Evolutionary conservation across 202 grass and related monocot genomes (phyloP).

Genomic region (Panicum hallii): DNA sequence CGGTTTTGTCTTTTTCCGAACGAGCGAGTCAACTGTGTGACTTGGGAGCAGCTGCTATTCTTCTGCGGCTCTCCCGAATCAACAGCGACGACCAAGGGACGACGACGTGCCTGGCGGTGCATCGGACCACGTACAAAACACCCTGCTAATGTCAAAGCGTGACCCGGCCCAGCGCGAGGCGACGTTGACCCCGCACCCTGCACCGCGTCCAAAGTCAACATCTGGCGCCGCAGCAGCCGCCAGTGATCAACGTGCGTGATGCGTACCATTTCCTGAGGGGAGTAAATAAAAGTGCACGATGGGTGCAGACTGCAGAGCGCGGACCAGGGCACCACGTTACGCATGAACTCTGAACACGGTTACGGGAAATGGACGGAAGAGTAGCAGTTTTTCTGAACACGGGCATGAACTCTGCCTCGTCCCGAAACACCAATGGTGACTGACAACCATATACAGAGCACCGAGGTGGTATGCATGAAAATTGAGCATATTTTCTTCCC

Average conservation of each 20-base stretch:
- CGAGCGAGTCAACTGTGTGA: constrained; percentile 21
- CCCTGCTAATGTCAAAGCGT: constrained; percentile 1
- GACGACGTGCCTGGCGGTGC: constrained; percentile 21
- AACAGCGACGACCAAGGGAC: constrained; percentile 2
- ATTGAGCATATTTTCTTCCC: not conserved
- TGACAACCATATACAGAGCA: not conserved
- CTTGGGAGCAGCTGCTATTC: not conserved
- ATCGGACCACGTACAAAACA: not conserved
- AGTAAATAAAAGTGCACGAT: not conserved
- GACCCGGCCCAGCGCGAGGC: not conserved
- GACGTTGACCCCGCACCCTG: constrained; percentile 2
- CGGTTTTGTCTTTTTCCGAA: not conserved
- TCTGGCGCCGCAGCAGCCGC: not conserved
- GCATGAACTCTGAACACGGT: not conserved
- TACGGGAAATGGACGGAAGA: not conserved
- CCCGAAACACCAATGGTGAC: not conserved
- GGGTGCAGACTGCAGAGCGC: not conserved
- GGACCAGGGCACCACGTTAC: not conserved
- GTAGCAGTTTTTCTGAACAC: not conserved
- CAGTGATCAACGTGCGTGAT: not conserved
- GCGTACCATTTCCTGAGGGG: not conserved
- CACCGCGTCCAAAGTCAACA: constrained; percentile 20
- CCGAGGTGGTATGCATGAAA: not conserved
- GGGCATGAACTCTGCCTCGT: no score
- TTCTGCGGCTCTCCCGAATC: not conserved